Conservation (phyloP, 805 yeast species). For the Yamadazyma sp. region DNA sequence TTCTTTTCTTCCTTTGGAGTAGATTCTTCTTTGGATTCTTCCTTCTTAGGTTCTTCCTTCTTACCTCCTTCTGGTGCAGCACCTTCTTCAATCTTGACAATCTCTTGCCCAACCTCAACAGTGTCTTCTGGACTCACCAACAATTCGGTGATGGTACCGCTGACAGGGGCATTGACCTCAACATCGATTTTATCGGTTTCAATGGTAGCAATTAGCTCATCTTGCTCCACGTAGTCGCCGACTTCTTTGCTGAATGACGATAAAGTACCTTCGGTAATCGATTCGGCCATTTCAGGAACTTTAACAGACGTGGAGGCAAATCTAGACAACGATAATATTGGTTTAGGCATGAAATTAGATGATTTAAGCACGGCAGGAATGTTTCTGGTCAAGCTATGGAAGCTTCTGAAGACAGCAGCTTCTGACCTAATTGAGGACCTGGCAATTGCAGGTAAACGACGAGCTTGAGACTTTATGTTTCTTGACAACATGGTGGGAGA, state of each 20-base stretch:
- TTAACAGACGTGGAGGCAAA: conserved; percentile 57
- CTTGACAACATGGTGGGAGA: conserved; percentile 17
- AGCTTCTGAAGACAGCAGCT: conserved; percentile 5
- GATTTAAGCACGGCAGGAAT: no score
- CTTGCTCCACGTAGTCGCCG: conserved; percentile 84
- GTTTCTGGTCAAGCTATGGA: conserved; percentile 7
- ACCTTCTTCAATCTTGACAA: conserved; percentile 82
- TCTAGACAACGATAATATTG: conserved; percentile 25
- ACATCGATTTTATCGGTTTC: conserved; percentile 98
- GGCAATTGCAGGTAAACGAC: conserved; percentile 15
- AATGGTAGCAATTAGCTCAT: conserved; percentile 92
- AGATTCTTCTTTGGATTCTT: conserved; percentile 20
- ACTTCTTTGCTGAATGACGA: conserved; percentile 64
- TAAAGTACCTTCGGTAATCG: conserved; percentile 94
- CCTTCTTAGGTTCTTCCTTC: conserved; percentile 31
- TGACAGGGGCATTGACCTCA: conserved; percentile 90
- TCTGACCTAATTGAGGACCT: conserved; percentile 4
- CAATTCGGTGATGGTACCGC: conserved; percentile 86
- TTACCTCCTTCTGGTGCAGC: conserved; percentile 58
- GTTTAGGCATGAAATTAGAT: conserved; percentile 6
- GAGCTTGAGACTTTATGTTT: conserved; percentile 15
- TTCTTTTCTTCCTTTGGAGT: conserved; percentile 17
- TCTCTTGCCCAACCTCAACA: conserved; percentile 92
- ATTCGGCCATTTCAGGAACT: conserved; percentile 99
- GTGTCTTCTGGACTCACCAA: conserved; percentile 86